Evolutionary conservation across 495 filamentous ascomycete species (phyloP).

Genomic region (Aspergillus incahuasiensis): DNA sequence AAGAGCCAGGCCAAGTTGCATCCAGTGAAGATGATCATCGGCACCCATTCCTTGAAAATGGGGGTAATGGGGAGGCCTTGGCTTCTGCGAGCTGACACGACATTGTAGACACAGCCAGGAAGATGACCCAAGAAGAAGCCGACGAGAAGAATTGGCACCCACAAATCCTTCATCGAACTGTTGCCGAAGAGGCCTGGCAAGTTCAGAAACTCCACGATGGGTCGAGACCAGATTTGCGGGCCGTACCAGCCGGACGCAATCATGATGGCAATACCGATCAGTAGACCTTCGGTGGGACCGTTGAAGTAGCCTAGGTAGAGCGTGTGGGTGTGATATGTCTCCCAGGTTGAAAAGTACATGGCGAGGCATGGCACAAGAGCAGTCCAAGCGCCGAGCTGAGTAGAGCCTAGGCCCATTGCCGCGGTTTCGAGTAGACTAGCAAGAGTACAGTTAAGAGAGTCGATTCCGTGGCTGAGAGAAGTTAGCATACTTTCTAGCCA

Average conservation of each 20-base stretch:
- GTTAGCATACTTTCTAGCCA: conserved; percentile 28
- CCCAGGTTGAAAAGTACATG: conserved; percentile 99
- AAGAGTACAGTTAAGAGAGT: conserved; percentile 93
- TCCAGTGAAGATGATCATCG: conserved; percentile 74
- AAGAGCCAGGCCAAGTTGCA: conserved; percentile 79
- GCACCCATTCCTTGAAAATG: conserved; percentile 91
- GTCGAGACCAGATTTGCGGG: conserved; percentile 78
- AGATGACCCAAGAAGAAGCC: conserved; percentile 78
- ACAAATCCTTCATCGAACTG: conserved; percentile 74
- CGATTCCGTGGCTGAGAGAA: conserved; percentile 75
- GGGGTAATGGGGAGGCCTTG: conserved; percentile 74
- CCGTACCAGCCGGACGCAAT: conserved; percentile 80
- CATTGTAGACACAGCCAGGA: conserved; percentile 74
- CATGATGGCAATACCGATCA: conserved; percentile 85
- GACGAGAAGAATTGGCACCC: conserved; percentile 70
- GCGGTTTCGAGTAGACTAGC: conserved; percentile 84
- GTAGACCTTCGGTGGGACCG: conserved; percentile 91
- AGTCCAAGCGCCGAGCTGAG: conserved; percentile 80
- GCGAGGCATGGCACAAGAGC: conserved; percentile 85
- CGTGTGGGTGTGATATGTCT: conserved; percentile 98
- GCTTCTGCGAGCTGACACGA: conserved; percentile 66
- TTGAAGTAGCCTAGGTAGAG: conserved; percentile 96
- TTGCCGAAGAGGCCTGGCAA: conserved; percentile 56
- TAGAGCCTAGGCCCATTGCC: conserved; percentile 83
- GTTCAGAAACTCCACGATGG: conserved; percentile 60